Evolutionary conservation across 768 basidiomycete species (phyloP).

Genomic region (Crepidotus variabilis): DNA sequence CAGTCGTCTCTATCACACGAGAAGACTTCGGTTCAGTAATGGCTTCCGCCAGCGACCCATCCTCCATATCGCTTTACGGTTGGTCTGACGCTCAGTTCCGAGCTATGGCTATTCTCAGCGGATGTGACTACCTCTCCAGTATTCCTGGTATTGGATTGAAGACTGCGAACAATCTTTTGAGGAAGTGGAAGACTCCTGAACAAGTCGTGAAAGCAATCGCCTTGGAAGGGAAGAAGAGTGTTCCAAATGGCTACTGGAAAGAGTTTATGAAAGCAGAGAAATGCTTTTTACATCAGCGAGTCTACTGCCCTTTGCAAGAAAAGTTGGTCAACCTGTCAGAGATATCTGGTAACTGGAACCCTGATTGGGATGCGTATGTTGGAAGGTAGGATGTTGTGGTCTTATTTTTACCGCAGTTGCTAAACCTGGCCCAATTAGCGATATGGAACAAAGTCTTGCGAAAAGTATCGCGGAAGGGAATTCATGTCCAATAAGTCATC

Average conservation of each 20-base stretch:
- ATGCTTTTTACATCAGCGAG: constrained; percentile 90
- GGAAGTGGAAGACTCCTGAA: constrained; percentile 84
- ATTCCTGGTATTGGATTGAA: constrained; percentile 92
- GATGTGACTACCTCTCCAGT: constrained; percentile 90
- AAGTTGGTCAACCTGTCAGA: constrained; percentile 69
- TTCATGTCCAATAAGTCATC: constrained; percentile 62
- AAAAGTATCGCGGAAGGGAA: constrained; percentile 65
- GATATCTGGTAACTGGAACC: constrained; percentile 53
- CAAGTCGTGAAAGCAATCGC: constrained; percentile 73
- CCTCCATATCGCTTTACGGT: constrained; percentile 73
- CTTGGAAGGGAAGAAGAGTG: constrained; percentile 79
- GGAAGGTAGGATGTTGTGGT: constrained; percentile 47
- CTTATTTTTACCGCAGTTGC: not conserved
- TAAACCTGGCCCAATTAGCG: constrained; percentile 36
- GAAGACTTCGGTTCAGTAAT: constrained; percentile 62
- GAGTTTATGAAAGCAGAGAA: constrained; percentile 82
- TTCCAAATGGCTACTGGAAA: constrained; percentile 74
- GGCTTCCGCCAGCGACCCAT: constrained; percentile 38
- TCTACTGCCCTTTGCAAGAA: constrained; percentile 73
- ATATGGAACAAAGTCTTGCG: constrained; percentile 62
- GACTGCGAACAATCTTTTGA: constrained; percentile 80
- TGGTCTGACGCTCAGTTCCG: constrained; percentile 92
- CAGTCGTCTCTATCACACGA: constrained; percentile 65
- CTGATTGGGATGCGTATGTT: constrained; percentile 66
- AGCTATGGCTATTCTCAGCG: constrained; percentile 89